Base-by-base conservation (phyloP, 352 stramenopile genomes). In the Globisporangium paddicum region DNA sequence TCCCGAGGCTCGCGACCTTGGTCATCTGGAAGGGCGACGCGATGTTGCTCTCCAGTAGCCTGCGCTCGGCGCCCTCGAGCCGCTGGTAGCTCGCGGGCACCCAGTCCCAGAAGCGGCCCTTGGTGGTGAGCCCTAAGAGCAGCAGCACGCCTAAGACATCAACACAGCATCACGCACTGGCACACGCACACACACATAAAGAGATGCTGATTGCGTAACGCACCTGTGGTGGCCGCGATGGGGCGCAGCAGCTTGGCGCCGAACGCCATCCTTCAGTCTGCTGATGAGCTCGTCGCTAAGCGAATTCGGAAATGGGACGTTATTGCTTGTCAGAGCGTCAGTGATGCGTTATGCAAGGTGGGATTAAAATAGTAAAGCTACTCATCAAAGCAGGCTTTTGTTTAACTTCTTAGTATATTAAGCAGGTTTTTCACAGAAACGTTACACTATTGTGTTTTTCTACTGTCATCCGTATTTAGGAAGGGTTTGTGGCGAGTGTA, bases 1-100 rank as follows among this genome's bases (percentile, higher is more conserved):
- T 95, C 34, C 85, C 85, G 35, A 95, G 74, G 32, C 72, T 72
- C 30, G 82, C 85, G 16, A 95, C 71, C 58, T 93, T 91, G 54
- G 75, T 90, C 76, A 93, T 88, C 57, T 90, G 72, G 46, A 90
- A 93, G 5, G 69, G 58, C 11, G 72, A 63, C 6, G 62, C 65
- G 40, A 91, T 70, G 1, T 58, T 63, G 18, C 71, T 53, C 55
- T 77, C 66, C 5, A 91, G 67, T 38, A 95, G 84, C 61, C 73
- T 75, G 52, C 72, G 75, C 66, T 95, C 85, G 1, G 67, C 65
- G 34, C 74, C 65, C 54, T 90, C 78, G 14, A 95, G 72, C 42
- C 77, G 77, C 23, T 67, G 55, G 60, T 86, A 87, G 69, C 73
- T 88, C 32, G 85, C 85, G 34, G 81, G 77, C 8, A 90, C 75